Conservation (phyloP, 1,139 yeast species). For the Saccharomyces hybrid region DNA sequence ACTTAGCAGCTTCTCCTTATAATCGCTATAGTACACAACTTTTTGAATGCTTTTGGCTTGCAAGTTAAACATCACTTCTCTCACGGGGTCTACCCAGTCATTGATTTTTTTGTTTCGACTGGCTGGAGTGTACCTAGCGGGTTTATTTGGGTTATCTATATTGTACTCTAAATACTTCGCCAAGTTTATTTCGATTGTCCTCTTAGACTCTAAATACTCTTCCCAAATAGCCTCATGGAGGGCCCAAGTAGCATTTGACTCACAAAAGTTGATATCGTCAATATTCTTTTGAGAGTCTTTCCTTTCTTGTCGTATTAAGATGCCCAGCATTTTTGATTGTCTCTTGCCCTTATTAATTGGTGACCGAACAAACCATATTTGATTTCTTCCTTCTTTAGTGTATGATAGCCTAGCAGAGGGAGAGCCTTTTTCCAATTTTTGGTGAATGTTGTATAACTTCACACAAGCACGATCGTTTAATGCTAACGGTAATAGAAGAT, state of each 20-base stretch:
- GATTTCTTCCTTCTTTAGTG: conserved; percentile 23
- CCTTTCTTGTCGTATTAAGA: conserved; percentile 18
- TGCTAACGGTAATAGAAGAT: conserved; percentile 25
- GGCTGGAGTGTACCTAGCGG: neutral
- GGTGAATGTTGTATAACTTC: conserved; percentile 14
- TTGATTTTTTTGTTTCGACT: conserved; percentile 1
- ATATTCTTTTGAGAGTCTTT: conserved; percentile 17
- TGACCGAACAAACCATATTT: conserved; percentile 29
- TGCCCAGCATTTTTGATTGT: conserved; percentile 24
- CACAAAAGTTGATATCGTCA: conserved; percentile 14
- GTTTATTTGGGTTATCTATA: neutral
- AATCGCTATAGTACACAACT: conserved; percentile 10
- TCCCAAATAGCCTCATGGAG: conserved; percentile 31
- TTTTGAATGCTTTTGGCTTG: conserved; percentile 8
- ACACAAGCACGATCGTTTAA: conserved; percentile 18
- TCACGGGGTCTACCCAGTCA: conserved; percentile 21
- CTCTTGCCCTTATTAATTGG: conserved; percentile 22
- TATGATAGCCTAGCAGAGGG: conserved; percentile 20
- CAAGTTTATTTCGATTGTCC: neutral
- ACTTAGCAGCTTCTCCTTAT: conserved; percentile 10
- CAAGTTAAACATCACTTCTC: conserved; percentile 9
- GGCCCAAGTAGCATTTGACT: conserved; percentile 22
- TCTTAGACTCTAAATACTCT: conserved; percentile 12
- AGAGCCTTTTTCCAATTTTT: conserved; percentile 21
- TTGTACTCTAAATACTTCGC: neutral